Percentiles rank a stretch among this genome's conserved stretches.
phyloP scores from a whole-genome alignment of 331 rosid species.

The Stylosanthes scabra region DNA sequence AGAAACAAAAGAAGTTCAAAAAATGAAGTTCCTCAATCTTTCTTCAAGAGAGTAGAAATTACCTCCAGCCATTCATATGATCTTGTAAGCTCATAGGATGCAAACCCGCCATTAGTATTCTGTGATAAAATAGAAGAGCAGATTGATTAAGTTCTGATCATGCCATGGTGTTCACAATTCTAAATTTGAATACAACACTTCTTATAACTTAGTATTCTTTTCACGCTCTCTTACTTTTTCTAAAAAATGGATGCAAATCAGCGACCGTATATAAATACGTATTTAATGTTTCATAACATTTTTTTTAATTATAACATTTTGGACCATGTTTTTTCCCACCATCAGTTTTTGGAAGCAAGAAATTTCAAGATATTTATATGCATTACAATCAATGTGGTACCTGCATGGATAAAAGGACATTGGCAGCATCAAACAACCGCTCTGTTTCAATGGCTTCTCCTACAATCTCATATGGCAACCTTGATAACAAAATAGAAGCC shows the following conservation, averaged over 20 bases:
- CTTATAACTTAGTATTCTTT: too few species aligned
- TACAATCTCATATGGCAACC: conserved; percentile 52
- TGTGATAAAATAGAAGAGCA: conserved; percentile 31
- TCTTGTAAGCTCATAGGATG: conserved; percentile 89
- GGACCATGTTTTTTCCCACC: too few species aligned
- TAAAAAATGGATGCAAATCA: too few species aligned
- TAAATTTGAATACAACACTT: conserved; percentile 13
- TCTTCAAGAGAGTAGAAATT: not conserved
- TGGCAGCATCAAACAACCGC: conserved; percentile 56
- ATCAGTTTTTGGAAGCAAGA: not conserved
- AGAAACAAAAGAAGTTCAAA: conserved; percentile 25
- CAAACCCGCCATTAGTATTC: conserved; percentile 77
- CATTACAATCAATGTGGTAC: conserved; percentile 33
- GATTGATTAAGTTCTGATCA: not conserved
- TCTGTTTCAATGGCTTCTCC: conserved; percentile 53
- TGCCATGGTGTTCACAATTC: not conserved
- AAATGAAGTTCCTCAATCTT: not conserved
- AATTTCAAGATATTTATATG: not conserved
- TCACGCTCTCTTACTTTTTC: too few species aligned
- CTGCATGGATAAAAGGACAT: conserved; percentile 72
- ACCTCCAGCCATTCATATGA: conserved; percentile 81
- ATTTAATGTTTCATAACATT: too few species aligned
- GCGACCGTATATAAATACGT: too few species aligned
- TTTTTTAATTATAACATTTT: too few species aligned
- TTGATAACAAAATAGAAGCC: conserved; percentile 63